Percentiles rank a stretch among this genome's conserved stretches.
Conservation (phyloP, 164 flowering plant genomes). For the Stephania japonica region DNA sequence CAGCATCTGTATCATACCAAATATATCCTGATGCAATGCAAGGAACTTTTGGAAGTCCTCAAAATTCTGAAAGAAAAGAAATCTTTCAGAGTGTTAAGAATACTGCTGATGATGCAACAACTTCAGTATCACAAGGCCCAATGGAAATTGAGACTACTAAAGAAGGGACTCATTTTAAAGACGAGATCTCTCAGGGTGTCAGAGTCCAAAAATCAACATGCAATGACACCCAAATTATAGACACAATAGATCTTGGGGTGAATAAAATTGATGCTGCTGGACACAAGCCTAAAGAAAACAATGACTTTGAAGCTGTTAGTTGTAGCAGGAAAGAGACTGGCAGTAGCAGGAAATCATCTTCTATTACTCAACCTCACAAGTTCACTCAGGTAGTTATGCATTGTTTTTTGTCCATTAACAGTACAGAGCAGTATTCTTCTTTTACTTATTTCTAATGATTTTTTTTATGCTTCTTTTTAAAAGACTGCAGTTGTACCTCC, state of each 20-base stretch:
- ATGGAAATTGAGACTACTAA: conserved; percentile 33
- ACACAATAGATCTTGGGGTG: conserved; percentile 4
- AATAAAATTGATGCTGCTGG: conserved; percentile 15
- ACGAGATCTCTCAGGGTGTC: conserved; percentile 22
- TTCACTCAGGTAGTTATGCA: conserved; percentile 29
- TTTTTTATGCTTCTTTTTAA: conserved; percentile 3
- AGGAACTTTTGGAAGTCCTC: conserved; percentile 27
- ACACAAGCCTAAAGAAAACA: conserved; percentile 25
- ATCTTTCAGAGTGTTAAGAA: conserved; percentile 24
- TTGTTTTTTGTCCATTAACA: neutral
- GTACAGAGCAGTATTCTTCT: neutral
- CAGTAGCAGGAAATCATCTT: conserved; percentile 33
- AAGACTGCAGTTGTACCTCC: conserved; percentile 38
- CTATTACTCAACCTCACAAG: conserved; percentile 24
- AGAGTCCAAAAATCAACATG: conserved; percentile 13
- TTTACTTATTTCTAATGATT: neutral
- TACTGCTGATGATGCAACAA: conserved; percentile 39
- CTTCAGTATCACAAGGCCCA: conserved; percentile 33
- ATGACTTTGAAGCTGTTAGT: conserved; percentile 32
- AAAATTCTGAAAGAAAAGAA: conserved; percentile 21
- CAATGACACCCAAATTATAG: conserved; percentile 18
- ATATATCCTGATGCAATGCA: conserved; percentile 18
- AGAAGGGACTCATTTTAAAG: conserved; percentile 38
- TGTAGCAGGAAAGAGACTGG: conserved; percentile 35
- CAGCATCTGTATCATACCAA: conserved; percentile 23